phyloP scores from a whole-genome alignment of 2,329 filamentous ascomycete genomes.

The Aspergillus pseudotamarii region DNA sequence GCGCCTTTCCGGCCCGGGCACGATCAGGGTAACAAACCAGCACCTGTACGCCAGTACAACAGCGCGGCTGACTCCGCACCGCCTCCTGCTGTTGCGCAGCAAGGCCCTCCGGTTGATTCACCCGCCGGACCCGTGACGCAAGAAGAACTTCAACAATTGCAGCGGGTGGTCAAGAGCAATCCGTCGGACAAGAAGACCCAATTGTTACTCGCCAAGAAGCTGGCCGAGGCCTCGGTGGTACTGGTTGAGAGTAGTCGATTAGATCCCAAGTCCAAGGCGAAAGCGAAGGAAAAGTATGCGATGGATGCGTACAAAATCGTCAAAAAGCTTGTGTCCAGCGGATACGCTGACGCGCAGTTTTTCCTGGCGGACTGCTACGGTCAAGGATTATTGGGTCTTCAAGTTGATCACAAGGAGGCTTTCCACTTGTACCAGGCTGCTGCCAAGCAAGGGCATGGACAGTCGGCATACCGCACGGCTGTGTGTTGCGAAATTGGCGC shows the following conservation, averaged over 20 bases:
- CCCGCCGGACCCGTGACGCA: conserved; percentile 65
- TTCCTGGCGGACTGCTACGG: conserved; percentile 88
- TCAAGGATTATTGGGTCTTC: conserved; percentile 74
- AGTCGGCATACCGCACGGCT: conserved; percentile 88
- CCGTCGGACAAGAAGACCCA: conserved; percentile 72
- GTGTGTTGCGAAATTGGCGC: conserved; percentile 97
- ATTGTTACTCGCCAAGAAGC: conserved; percentile 75
- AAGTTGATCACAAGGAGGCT: conserved; percentile 86
- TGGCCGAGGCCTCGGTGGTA: conserved; percentile 81
- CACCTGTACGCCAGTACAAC: conserved; percentile 58
- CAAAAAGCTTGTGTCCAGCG: conserved; percentile 77
- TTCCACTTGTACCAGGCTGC: conserved; percentile 92
- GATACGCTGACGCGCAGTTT: conserved; percentile 88
- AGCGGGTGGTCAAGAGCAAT: conserved; percentile 69
- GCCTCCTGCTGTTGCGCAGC: conserved; percentile 36
- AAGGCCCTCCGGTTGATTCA: conserved; percentile 19
- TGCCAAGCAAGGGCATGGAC: conserved; percentile 83
- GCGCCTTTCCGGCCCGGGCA: conserved; percentile 57
- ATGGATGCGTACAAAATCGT: conserved; percentile 86
- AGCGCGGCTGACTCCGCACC: conserved; percentile 32
- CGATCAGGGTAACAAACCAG: conserved; percentile 49
- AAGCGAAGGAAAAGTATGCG: conserved; percentile 78
- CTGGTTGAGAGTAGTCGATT: conserved; percentile 74
- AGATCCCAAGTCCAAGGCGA: conserved; percentile 65
- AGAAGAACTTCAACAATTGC: conserved; percentile 75